Evolutionary conservation across 345 rosid species (phyloP).

Genomic region (Iberis pinnata): DNA sequence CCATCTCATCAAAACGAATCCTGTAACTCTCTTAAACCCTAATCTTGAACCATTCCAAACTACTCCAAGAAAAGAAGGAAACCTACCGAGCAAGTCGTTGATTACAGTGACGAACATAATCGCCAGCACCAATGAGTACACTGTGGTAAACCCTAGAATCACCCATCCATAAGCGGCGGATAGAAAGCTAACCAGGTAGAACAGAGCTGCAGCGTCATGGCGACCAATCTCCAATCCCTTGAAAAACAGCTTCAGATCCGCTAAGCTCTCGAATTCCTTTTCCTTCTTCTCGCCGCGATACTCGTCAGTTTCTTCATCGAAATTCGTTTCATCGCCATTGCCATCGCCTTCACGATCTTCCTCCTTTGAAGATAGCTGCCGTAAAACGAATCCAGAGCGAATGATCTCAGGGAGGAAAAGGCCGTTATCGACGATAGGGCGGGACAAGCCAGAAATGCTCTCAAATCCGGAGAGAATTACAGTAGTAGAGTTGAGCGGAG

Average conservation of each 20-base stretch:
- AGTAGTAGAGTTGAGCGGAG: slow-evolving; percentile 49
- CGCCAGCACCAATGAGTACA: slow-evolving; percentile 74
- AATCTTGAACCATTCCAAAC: slow-evolving; percentile 71
- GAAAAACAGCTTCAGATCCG: slow-evolving; percentile 53
- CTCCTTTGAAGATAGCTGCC: slow-evolving; percentile 19
- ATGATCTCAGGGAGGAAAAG: slow-evolving; percentile 45
- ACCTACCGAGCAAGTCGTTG: slow-evolving; percentile 59
- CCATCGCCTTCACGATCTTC: slow-evolving; percentile 10
- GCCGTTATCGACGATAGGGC: slow-evolving; percentile 47
- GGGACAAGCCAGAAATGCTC: slow-evolving; percentile 48
- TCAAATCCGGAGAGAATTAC: slow-evolving; percentile 49
- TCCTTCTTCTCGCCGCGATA: slow-evolving; percentile 23
- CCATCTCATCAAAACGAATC: slow-evolving; percentile 83
- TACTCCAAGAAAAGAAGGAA: slow-evolving; percentile 43
- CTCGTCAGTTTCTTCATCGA: slow-evolving; percentile 14
- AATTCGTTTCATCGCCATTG: slow-evolving; percentile 20
- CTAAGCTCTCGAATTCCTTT: slow-evolving; percentile 37
- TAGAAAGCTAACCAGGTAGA: slow-evolving; percentile 61
- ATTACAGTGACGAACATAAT: slow-evolving; percentile 61
- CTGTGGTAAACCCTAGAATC: slow-evolving; percentile 73
- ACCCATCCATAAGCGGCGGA: slow-evolving; percentile 94
- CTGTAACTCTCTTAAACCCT: slow-evolving; percentile 71
- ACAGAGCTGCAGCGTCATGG: slow-evolving; percentile 61
- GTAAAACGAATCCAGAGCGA: slow-evolving; percentile 48
- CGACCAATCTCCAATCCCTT: slow-evolving; percentile 67